Base-by-base conservation (phyloP, 257 asterid genomes). In the Oldenlandia corymbosa region DNA sequence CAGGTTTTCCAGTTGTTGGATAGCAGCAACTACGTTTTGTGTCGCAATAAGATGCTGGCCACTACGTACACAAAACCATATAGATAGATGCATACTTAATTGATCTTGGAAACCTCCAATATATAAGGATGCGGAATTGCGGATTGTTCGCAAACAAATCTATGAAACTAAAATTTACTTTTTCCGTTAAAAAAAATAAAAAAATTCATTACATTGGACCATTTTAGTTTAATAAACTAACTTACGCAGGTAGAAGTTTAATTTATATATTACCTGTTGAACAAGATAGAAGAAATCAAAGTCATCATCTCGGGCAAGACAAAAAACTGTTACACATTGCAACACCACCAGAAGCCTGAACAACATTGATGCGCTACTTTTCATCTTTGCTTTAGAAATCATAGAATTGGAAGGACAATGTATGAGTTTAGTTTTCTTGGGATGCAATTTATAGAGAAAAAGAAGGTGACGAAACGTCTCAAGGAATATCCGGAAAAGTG, bases 1-100 rank as follows among this genome's bases (percentile, higher is more conserved):
- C 79, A 0, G 94, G 95, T 32, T 80, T 85, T 28, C 95, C 95
- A 0, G 95, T 82, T 0, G 78, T 83, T 0, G 97, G 95, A 66
- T 80, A 83, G 68, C 97, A 87, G 31, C 97, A 90, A 46, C 95
- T 77, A 8, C 62, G 75, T 62, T 77, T 69, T 8, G 94, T 67
- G 27, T 82, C 95, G 42, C 95, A 90, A 42, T 77, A 80, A 0
- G 97, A 83, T n/a, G 68, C 85, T 1, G 94, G 92, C 97, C 95
- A 87, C 97, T 87, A 5, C 48, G 14, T 5, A 0, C 47, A 11
- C n/a, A 42, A 16, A 42, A 42, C 4, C 10, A 28, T 20, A 17
- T 20, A 23, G n/a, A n/a, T n/a, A n/a, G n/a, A n/a, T n/a, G n/a
- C n/a, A n/a, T n/a, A n/a, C n/a, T n/a, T n/a, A n/a, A n/a, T n/a